Evolutionary conservation across 2,329 filamentous ascomycete species (phyloP).

Genomic region (Dryadomyces sulphureus): DNA sequence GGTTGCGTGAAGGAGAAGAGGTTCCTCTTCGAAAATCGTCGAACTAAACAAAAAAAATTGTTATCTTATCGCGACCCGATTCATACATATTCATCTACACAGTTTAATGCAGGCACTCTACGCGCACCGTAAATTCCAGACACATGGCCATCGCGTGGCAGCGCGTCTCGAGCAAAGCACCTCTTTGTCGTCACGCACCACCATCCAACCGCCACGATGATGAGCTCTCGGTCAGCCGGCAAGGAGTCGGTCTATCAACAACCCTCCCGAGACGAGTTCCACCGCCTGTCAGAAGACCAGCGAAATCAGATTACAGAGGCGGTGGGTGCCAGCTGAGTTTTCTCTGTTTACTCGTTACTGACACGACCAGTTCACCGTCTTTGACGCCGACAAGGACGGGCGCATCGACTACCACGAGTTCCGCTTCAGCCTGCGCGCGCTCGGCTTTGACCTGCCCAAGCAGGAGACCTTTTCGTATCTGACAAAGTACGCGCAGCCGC

Average conservation of each 20-base stretch:
- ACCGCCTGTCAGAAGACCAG: conserved; percentile 65
- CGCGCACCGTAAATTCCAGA: neutral
- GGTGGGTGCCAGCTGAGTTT: conserved; percentile 29
- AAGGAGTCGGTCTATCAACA: conserved; percentile 14
- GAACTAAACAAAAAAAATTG: neutral
- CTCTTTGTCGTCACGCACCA: no score
- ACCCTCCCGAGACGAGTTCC: conserved; percentile 20
- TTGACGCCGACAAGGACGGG: conserved; percentile 90
- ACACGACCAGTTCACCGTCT: conserved; percentile 61
- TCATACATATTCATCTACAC: neutral
- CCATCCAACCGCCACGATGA: conserved; percentile 10
- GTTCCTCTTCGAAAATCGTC: neutral
- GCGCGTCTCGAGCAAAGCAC: neutral
- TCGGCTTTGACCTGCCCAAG: conserved; percentile 86
- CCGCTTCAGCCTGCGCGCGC: conserved; percentile 86
- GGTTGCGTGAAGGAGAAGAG: neutral
- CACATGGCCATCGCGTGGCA: neutral
- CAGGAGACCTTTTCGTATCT: conserved; percentile 70
- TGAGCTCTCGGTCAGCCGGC: conserved; percentile 11
- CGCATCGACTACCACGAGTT: conserved; percentile 97
- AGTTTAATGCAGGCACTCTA: conserved; percentile 11
- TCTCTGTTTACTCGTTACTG: neutral
- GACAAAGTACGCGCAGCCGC: conserved; percentile 63
- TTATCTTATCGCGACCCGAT: neutral
- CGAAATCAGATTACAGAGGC: conserved; percentile 88